Evolutionary conservation across 306 rosid genomes (phyloP), one percentile per base, ranked within the genome.

Genomic region (Clitoria ternatea): DNA sequence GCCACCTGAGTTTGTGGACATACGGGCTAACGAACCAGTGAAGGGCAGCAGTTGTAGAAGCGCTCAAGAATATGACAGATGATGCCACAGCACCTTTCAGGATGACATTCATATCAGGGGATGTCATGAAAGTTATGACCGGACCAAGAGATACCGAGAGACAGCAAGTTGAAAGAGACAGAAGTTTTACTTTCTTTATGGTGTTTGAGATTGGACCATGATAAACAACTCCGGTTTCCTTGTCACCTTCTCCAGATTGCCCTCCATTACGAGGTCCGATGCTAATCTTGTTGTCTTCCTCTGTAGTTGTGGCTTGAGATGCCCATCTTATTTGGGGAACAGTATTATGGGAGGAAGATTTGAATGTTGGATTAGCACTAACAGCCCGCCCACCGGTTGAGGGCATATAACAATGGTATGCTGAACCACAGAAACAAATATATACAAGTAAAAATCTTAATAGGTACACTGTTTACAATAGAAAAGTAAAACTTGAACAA

Each of bases 121-220:
- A 85, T 36, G 98, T 89, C 99, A 94, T 89, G 85, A 90, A 94
- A 43, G 97, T 94, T 69, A 94, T 79, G 66, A 91, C 97, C 0
- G 99, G 99, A 52, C 96, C 99, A 0, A 91, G 80, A 0, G 99
- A 94, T 15, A 89, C 92, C 0, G 98, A 91, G 66, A 89, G 89
- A 73, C 99, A 94, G 87, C 98, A 94, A 15, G 97, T 94, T 7
- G 98, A 90, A 35, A 94, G 88, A 27, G 98, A 94, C 22, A 94
- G 82, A 48, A 94, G 97, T 83, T 94, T 94, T 15, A 89, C 97
- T 81, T 89, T 89, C 76, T 94, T 91, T 47, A 94, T 83, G 32
- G 95, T 91, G 36, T 82, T 81, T 12, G 99, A 94, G 72, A 89
- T 94, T 0, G 97, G 97, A 43, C 97, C 99, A 35, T 80, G 17